These are phyloP conservation scores for Malassezia nana DNA, from an alignment of 1,284 basidiomycete genomes.

Conservation along the genomic window DNA sequence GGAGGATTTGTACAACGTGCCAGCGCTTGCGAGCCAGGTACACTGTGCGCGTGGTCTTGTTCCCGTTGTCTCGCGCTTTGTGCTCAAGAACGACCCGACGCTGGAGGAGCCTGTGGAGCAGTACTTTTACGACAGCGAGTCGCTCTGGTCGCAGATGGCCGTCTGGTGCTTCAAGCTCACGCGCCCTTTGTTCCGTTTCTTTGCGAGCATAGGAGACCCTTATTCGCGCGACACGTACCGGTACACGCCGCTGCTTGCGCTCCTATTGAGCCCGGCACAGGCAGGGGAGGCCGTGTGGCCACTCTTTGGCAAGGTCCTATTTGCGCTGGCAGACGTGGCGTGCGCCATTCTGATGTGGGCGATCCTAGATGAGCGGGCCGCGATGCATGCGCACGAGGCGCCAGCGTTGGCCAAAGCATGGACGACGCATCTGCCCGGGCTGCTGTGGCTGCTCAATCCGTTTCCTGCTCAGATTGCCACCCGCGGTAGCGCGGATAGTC, in stretches of 20 bases:
- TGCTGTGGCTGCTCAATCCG: conserved; percentile 78
- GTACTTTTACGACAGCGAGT: not conserved
- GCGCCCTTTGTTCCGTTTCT: conserved; percentile 24
- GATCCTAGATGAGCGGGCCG: conserved; percentile 51
- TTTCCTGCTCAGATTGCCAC: conserved; percentile 93
- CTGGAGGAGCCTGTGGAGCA: not conserved
- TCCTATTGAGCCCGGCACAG: conserved; percentile 69
- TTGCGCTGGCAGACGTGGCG: conserved; percentile 72
- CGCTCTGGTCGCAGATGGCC: not conserved
- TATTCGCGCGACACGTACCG: conserved; percentile 89
- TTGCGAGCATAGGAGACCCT: conserved; percentile 57
- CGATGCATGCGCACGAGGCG: not conserved
- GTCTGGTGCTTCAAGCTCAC: conserved; percentile 20
- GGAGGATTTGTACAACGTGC: conserved; percentile 24
- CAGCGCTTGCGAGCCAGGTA: conserved; percentile 17
- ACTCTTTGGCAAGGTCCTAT: conserved; percentile 74
- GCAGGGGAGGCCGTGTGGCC: conserved; percentile 51
- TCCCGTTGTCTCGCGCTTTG: conserved; percentile 52
- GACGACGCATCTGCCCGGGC: conserved; percentile 46
- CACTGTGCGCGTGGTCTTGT: conserved; percentile 34
- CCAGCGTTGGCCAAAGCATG: not conserved
- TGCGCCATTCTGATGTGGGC: conserved; percentile 69
- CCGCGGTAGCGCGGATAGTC: conserved; percentile 82
- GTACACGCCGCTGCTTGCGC: conserved; percentile 84
- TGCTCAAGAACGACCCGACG: conserved; percentile 49